Percentiles rank a stretch among this genome's conserved stretches.
Evolutionary conservation across 306 rosid genomes (phyloP).

Genomic region (Vicia villosa): DNA sequence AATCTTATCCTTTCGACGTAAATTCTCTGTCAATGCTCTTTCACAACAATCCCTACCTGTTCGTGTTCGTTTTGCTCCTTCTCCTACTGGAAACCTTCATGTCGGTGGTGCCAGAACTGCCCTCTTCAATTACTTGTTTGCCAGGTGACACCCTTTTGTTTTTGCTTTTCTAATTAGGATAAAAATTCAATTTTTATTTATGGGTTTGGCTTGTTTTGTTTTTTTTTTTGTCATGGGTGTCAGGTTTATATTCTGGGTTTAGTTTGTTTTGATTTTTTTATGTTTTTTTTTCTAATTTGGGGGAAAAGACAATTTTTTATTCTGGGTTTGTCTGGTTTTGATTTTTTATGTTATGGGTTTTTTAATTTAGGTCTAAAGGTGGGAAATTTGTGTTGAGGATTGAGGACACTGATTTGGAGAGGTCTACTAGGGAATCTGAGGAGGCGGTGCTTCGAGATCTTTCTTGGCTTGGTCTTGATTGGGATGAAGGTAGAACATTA

Average conservation of each 20-base stretch:
- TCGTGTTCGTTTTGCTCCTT: constrained; percentile 96
- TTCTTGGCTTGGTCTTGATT: constrained; percentile 94
- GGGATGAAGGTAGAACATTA: constrained; percentile 76
- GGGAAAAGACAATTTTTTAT: background rate
- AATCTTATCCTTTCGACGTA: constrained; percentile 34
- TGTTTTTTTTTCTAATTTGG: background rate
- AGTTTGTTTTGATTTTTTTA: background rate
- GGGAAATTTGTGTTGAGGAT: constrained; percentile 89
- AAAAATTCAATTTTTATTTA: constrained; percentile 6
- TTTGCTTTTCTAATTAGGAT: no score
- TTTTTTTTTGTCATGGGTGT: background rate
- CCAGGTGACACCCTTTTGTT: constrained; percentile 47
- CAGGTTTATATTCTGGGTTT: background rate
- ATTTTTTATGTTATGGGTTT: background rate
- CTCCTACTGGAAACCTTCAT: constrained; percentile 96
- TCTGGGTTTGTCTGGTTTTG: background rate
- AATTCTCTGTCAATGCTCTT: constrained; percentile 63
- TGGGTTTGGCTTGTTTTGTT: background rate
- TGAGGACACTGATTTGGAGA: constrained; percentile 98
- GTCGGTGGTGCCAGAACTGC: constrained; percentile 99
- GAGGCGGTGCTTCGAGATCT: constrained; percentile 83
- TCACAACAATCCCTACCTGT: constrained; percentile 50
- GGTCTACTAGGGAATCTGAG: constrained; percentile 91
- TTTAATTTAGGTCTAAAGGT: constrained; percentile 72
- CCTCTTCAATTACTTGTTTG: constrained; percentile 73